Evolutionary conservation across 495 filamentous ascomycete species (phyloP).

Genomic region (Ramalina intermedia): DNA sequence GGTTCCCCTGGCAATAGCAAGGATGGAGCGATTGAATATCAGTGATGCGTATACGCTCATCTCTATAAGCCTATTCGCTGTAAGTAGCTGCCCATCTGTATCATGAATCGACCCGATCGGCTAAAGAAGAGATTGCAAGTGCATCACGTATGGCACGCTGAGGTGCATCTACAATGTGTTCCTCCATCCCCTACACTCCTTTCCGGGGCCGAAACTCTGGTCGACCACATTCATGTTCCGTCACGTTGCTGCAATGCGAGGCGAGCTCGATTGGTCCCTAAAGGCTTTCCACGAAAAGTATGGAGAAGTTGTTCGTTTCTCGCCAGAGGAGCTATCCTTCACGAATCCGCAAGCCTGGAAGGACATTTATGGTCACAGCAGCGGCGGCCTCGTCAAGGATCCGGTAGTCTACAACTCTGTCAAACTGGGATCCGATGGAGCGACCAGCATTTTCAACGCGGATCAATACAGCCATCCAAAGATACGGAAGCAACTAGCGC

Average conservation of each 20-base stretch:
- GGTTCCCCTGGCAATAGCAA: too few relatives aligned
- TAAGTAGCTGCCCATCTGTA: too few relatives aligned
- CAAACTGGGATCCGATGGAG: too few relatives aligned
- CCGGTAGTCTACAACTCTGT: neutral
- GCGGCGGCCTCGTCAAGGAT: neutral
- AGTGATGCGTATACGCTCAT: too few relatives aligned
- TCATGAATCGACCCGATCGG: too few relatives aligned
- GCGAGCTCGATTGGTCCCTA: neutral
- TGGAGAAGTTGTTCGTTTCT: constrained; percentile 33
- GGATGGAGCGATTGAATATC: too few relatives aligned
- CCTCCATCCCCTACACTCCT: constrained; percentile 18
- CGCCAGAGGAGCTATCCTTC: constrained; percentile 31
- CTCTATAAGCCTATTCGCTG: too few relatives aligned
- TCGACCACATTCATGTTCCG: constrained; percentile 3
- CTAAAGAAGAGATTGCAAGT: too few relatives aligned
- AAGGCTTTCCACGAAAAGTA: constrained; percentile 24
- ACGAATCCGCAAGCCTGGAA: constrained; percentile 7
- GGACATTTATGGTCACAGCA: constrained; percentile 6
- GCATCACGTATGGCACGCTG: too few relatives aligned
- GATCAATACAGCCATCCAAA: constrained; percentile 27
- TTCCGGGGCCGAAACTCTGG: constrained; percentile 14
- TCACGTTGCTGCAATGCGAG: neutral
- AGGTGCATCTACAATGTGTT: constrained; percentile 23
- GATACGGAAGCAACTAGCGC: constrained; percentile 27
- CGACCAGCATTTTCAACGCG: constrained; percentile 12